Percentiles rank a stretch among this genome's conserved stretches.
Evolutionary conservation across 176 grass and related monocot species (phyloP).

Genomic region (Themeda triandra): DNA sequence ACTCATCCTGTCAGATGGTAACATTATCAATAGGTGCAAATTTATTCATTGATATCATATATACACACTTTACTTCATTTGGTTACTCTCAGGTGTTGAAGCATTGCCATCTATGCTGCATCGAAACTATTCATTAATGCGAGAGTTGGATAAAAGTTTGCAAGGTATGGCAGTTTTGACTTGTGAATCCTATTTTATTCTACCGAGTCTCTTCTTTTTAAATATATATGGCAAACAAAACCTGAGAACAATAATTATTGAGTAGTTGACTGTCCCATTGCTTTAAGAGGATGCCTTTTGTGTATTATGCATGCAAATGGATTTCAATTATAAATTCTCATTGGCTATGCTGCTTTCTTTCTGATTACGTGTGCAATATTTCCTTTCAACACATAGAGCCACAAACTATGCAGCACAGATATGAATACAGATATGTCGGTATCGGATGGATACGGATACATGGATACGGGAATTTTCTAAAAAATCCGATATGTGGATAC

Average conservation of each 20-base stretch:
- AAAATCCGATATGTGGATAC: too few species aligned
- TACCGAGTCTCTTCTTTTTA: background rate
- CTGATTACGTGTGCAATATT: background rate
- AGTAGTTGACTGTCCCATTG: background rate
- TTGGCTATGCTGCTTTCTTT: constrained; percentile 5
- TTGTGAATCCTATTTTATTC: constrained; percentile 4
- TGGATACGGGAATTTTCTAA: too few species aligned
- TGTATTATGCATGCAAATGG: constrained; percentile 11
- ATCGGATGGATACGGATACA: too few species aligned
- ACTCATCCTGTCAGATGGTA: background rate
- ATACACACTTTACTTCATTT: background rate
- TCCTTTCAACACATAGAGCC: background rate
- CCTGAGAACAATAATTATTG: background rate
- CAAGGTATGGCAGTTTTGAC: constrained; percentile 45
- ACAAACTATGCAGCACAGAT: too few species aligned
- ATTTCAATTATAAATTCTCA: background rate
- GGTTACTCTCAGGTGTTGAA: constrained; percentile 55
- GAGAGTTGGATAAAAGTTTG: constrained; percentile 75
- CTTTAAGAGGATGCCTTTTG: constrained; percentile 2
- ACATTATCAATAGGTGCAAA: background rate
- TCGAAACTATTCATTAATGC: constrained; percentile 67
- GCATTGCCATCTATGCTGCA: constrained; percentile 79
- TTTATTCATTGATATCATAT: background rate
- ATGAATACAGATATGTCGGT: too few species aligned
- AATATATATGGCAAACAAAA: background rate